A percentile compares a stretch with the other conserved stretches of the same genome.
phyloP scores from a whole-genome alignment of 2,329 filamentous ascomycete genomes.

The Aureobasidium sp. region DNA sequence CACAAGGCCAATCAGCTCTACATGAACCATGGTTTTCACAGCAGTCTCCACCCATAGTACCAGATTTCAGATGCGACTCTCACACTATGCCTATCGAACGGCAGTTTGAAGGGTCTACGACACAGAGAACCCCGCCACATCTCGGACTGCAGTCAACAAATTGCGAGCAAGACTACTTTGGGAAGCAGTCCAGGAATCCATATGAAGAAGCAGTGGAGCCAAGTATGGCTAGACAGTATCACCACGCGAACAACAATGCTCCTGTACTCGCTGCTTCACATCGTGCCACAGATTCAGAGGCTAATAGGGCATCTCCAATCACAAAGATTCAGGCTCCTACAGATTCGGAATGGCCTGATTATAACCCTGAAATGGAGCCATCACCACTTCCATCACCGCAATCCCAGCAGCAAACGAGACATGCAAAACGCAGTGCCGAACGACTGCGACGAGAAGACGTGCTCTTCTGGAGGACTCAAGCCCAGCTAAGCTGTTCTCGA shows the following conservation, averaged over 20 bases:
- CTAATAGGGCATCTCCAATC: not conserved
- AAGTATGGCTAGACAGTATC: not conserved
- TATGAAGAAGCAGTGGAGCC: not conserved
- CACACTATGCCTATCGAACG: not conserved
- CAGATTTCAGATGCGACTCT: not conserved
- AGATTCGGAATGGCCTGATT: not conserved
- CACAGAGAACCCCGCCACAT: not conserved
- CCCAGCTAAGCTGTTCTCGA: not conserved
- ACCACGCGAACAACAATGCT: not conserved
- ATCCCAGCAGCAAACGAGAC: not conserved
- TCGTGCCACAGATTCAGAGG: not conserved
- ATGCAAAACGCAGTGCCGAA: not conserved
- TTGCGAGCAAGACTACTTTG: not conserved
- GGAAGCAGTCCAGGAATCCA: not conserved
- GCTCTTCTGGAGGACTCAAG: not conserved
- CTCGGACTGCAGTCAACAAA: too few relatives aligned
- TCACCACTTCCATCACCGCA: not conserved
- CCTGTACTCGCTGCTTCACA: too few relatives aligned
- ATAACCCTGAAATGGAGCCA: not conserved
- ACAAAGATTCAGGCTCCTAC: not conserved
- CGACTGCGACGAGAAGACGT: not conserved
- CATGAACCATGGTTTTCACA: not conserved
- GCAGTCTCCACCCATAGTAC: not conserved
- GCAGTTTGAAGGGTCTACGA: not conserved
- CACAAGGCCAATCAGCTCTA: not conserved